phyloP scores from a whole-genome alignment of 371 early-diverging fungal species.

The Mortierella sp. region DNA sequence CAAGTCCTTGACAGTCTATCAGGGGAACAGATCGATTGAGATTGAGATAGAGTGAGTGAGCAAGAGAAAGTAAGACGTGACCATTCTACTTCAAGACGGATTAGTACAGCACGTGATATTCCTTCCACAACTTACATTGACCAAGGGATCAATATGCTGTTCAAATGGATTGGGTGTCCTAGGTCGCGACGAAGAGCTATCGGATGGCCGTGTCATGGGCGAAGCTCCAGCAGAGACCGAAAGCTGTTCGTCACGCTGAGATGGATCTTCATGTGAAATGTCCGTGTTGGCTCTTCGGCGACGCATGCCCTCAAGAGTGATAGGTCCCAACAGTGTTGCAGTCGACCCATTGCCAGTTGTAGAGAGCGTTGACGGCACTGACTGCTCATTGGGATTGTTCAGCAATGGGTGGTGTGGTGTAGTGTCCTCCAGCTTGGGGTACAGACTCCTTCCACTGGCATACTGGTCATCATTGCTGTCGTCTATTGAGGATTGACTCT shows the following conservation, averaged over 20 bases:
- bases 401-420: neutral
- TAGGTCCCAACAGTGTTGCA: slow-evolving; percentile 3
- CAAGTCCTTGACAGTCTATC: slow-evolving; percentile 74
- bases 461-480: neutral
- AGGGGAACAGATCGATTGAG: too few relatives aligned
- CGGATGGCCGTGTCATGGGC: slow-evolving; percentile 1
- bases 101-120: neutral
- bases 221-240: slow-evolving; percentile 3
- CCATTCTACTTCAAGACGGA: too few relatives aligned
- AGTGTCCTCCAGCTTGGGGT: slow-evolving; percentile 19
- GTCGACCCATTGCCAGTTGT: slow-evolving; percentile 9
- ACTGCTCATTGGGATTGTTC: neutral
- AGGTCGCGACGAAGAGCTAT: slow-evolving; percentile 29
- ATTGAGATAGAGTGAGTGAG: too few relatives aligned
- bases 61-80: too few relatives aligned
- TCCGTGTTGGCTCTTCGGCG: slow-evolving; percentile 19
- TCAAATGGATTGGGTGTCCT: slow-evolving; percentile 35
- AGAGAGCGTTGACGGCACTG: neutral
- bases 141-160: slow-evolving; percentile 60
- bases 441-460: slow-evolving; percentile 5
- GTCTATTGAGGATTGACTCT: neutral
- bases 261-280: slow-evolving; percentile 3
- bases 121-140: slow-evolving; percentile 22
- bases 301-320: slow-evolving; percentile 47
- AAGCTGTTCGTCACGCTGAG: slow-evolving; percentile 23